These are phyloP conservation scores for Metschnikowia koreensis DNA, from an alignment of 805 yeast species.

Conservation along the genomic window DNA sequence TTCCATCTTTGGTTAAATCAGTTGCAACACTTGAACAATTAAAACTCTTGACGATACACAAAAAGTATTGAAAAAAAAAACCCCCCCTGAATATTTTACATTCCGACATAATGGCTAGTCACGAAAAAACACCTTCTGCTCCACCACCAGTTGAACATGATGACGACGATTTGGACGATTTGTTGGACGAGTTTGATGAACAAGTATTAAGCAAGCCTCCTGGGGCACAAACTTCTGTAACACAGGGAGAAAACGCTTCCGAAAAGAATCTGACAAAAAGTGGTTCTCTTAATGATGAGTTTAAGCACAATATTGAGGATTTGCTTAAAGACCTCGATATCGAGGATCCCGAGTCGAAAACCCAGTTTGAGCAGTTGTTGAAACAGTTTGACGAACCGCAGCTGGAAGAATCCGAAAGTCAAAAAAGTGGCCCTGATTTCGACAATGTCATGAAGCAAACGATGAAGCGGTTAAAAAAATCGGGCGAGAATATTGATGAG, in stretches of 20 bases:
- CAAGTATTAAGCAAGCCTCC: constrained; percentile 64
- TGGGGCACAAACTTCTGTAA: constrained; percentile 37
- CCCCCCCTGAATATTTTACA: no score
- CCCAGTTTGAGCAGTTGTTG: constrained; percentile 49
- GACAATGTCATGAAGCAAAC: constrained; percentile 79
- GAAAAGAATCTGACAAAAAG: constrained; percentile 13
- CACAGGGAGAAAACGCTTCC: constrained; percentile 3
- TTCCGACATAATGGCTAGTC: neutral
- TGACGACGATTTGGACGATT: constrained; percentile 76
- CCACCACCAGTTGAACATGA: constrained; percentile 21
- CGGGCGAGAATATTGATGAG: constrained; percentile 69
- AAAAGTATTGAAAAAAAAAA: no score
- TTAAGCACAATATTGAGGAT: constrained; percentile 37
- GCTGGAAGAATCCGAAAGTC: constrained; percentile 30
- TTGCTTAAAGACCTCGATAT: constrained; percentile 47
- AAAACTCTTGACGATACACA: no score
- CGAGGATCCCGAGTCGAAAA: constrained; percentile 52
- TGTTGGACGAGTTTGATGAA: constrained; percentile 81
- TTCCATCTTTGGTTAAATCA: no score
- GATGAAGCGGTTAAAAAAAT: constrained; percentile 71
- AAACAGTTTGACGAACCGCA: constrained; percentile 40
- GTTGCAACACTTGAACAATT: no score
- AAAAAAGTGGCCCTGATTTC: constrained; percentile 44
- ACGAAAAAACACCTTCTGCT: constrained; percentile 6
- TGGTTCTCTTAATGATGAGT: constrained; percentile 33